Evolutionary conservation across 2,329 filamentous ascomycete genomes (phyloP).

Genomic region (Claviceps sp.): DNA sequence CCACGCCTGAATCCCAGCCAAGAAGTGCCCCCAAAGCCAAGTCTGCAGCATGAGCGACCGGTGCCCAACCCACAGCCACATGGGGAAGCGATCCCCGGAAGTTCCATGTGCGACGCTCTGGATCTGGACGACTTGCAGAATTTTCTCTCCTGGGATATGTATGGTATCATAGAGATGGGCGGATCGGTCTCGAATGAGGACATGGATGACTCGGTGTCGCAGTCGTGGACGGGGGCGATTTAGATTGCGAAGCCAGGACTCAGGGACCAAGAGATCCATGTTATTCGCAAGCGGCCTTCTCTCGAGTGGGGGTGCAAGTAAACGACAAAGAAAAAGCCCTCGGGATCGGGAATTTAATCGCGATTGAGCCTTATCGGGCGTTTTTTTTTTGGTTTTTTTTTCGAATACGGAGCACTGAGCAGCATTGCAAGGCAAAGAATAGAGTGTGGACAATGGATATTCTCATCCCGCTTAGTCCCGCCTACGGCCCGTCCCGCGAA

Average conservation of each 20-base stretch:
- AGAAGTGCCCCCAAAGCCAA: slow-evolving; percentile 15
- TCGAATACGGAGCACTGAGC: no score
- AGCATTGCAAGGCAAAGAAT: no score
- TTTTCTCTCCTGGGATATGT: slow-evolving; percentile 27
- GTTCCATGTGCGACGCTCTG: slow-evolving; percentile 21
- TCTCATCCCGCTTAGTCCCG: no score
- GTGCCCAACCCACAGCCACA: slow-evolving; percentile 12
- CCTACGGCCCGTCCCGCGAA: no score
- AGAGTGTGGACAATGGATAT: no score
- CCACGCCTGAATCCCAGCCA: slow-evolving; percentile 14
- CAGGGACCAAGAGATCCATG: not conserved
- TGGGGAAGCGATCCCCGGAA: slow-evolving; percentile 9
- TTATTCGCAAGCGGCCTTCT: no score
- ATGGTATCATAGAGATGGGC: slow-evolving; percentile 27
- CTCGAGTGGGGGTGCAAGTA: no score
- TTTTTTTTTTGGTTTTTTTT: no score
- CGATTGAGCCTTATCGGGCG: no score
- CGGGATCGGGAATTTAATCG: no score
- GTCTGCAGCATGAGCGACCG: slow-evolving; percentile 25
- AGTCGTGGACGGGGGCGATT: slow-evolving; percentile 15
- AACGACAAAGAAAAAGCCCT: no score
- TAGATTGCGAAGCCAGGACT: not conserved
- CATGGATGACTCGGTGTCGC: slow-evolving; percentile 20
- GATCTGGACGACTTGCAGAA: slow-evolving; percentile 26
- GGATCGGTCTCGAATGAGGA: slow-evolving; percentile 22